phyloP scores from a whole-genome alignment of 441 rosid species.

The Gossypium davidsonii region DNA sequence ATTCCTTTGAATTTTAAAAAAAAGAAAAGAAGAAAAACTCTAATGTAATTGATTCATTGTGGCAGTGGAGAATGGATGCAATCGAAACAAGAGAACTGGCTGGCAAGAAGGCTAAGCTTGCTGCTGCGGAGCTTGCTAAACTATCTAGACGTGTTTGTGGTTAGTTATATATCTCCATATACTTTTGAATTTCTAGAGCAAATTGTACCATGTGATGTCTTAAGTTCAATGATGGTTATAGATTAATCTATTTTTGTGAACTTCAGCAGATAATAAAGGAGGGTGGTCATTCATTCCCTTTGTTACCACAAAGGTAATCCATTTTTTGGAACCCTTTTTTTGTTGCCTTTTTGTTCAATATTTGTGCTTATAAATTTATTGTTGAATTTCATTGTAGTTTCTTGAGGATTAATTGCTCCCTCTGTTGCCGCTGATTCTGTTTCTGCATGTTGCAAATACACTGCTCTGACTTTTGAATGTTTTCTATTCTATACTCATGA shows the following conservation, averaged over 20 bases:
- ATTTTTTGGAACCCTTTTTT: conserved; percentile 11
- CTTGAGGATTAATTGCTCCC: background rate
- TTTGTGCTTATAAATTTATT: background rate
- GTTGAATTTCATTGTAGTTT: background rate
- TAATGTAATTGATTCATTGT: background rate
- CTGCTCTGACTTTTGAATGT: background rate
- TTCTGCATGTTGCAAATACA: background rate
- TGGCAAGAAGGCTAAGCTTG: conserved; percentile 86
- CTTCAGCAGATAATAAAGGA: conserved; percentile 61
- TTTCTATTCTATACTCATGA: background rate
- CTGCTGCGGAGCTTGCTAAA: conserved; percentile 84
- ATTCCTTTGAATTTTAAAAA: background rate
- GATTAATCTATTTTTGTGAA: background rate
- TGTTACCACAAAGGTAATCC: conserved; percentile 72
- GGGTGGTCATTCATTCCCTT: conserved; percentile 70
- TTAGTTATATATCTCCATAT: conserved; percentile 25
- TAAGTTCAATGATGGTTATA: background rate
- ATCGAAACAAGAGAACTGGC: conserved; percentile 81
- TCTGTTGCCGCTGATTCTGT: background rate
- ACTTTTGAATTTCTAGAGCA: background rate
- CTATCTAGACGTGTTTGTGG: conserved; percentile 69
- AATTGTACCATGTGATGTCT: background rate
- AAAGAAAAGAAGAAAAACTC: background rate
- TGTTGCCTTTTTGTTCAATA: background rate
- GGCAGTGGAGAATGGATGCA: conserved; percentile 74